A percentile compares a stretch with the other conserved stretches of the same genome.
Conservation (phyloP, 2,329 filamentous ascomycete genomes). For the Nannizzia gypsea region DNA sequence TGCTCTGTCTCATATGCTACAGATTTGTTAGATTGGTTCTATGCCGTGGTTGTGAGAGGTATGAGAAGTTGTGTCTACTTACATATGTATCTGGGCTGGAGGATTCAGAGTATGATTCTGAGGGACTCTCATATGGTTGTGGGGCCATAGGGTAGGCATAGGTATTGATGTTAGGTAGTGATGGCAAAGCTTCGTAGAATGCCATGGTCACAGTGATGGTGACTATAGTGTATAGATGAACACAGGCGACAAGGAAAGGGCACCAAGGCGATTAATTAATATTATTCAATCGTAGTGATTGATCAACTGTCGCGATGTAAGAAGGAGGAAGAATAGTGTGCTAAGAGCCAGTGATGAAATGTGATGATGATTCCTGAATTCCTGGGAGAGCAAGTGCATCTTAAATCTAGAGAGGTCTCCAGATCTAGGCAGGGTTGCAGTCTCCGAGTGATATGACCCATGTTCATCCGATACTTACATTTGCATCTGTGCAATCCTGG, state of each 20-base stretch:
- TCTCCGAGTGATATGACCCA: neutral
- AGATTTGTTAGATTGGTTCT: neutral
- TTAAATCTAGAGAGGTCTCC: neutral
- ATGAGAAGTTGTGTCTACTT: neutral
- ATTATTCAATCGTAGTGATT: neutral
- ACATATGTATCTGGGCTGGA: conserved; percentile 3
- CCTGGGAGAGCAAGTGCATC: neutral
- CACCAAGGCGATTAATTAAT: neutral
- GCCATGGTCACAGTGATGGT: neutral
- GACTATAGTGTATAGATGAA: neutral
- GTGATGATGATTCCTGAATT: neutral
- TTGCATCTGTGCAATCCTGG: neutral
- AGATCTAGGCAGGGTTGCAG: neutral
- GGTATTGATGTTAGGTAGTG: conserved; percentile 22
- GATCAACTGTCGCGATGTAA: neutral
- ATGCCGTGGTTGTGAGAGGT: neutral
- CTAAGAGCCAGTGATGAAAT: neutral
- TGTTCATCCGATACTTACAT: neutral
- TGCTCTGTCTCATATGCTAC: conserved; percentile 16
- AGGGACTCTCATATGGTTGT: neutral
- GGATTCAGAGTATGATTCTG: conserved; percentile 3
- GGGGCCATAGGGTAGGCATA: neutral
- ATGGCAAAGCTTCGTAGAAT: neutral
- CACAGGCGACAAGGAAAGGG: neutral
- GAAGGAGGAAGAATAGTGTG: neutral